Conservation (phyloP, 2,329 filamentous ascomycete species). For the Alternaria sp. region DNA sequence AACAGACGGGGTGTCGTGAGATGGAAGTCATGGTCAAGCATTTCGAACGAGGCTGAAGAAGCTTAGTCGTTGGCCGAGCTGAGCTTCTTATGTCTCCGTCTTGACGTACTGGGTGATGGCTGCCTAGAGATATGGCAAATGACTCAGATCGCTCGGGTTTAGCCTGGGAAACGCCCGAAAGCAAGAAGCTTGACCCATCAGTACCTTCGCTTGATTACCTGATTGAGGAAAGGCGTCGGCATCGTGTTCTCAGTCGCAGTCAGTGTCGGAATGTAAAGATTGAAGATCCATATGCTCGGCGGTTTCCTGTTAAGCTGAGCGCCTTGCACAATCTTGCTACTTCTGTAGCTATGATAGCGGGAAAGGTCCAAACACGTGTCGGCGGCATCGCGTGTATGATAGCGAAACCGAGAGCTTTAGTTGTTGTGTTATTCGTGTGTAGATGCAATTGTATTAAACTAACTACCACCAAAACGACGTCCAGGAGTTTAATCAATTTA, state of each 20-base stretch:
- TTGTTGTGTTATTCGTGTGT: neutral
- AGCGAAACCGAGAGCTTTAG: neutral
- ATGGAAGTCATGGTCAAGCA: slow-evolving; percentile 71
- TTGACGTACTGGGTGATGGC: neutral
- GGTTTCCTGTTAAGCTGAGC: neutral
- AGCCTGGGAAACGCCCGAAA: neutral
- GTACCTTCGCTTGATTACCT: neutral
- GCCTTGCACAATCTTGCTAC: neutral
- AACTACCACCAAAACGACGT: neutral
- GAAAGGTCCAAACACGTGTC: neutral
- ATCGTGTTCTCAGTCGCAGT: neutral
- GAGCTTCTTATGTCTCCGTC: neutral
- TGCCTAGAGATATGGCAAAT: neutral
- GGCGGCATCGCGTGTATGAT: neutral
- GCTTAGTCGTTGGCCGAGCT: neutral
- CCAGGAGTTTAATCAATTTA: neutral
- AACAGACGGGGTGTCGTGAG: slow-evolving; percentile 61
- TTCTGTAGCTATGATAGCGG: neutral
- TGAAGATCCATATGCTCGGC: neutral
- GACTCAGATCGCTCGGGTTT: neutral
- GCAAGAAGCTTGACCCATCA: neutral
- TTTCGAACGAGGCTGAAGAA: slow-evolving; percentile 10
- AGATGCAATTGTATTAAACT: neutral
- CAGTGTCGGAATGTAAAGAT: neutral
- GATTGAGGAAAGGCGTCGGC: neutral